These are phyloP conservation scores for Violaceomyces palustris DNA, from an alignment of 1,284 basidiomycete species.

Conservation along the genomic window DNA sequence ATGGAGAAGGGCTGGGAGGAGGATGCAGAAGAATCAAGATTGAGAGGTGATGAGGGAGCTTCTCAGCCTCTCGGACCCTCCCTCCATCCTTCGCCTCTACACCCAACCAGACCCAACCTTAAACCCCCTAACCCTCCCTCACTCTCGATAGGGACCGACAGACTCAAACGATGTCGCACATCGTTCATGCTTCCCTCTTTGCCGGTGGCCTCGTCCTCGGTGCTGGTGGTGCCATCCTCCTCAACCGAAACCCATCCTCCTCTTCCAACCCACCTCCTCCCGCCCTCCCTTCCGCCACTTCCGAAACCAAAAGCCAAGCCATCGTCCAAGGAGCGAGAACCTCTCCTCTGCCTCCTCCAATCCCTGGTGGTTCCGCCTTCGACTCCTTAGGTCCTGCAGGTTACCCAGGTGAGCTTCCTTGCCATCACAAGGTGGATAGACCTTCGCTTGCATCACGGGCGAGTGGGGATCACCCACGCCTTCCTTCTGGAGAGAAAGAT, in stretches of 20 bases:
- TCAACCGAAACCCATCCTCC: constrained; percentile 7
- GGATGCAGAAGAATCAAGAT: too few relatives aligned
- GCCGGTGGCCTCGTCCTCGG: constrained; percentile 68
- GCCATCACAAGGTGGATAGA: too few relatives aligned
- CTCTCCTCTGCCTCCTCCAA: too few relatives aligned
- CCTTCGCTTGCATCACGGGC: constrained; percentile 47
- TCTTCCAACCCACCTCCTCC: not conserved
- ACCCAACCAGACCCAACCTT: too few relatives aligned
- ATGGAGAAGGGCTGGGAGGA: too few relatives aligned
- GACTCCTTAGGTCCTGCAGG: constrained; percentile 20
- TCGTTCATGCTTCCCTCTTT: constrained; percentile 81
- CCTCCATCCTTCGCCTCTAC: too few relatives aligned
- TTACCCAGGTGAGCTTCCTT: constrained; percentile 43
- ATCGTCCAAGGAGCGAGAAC: too few relatives aligned
- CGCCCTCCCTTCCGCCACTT: not conserved
- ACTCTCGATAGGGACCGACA: too few relatives aligned
- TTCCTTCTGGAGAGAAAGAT: constrained; percentile 66
- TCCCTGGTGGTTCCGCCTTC: constrained; percentile 6
- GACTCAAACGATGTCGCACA: constrained; percentile 88
- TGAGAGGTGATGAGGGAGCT: too few relatives aligned
- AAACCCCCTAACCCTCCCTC: too few relatives aligned
- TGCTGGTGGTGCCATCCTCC: constrained; percentile 56
- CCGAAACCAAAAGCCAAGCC: too few relatives aligned
- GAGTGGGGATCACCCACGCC: constrained; percentile 59
- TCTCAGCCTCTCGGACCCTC: too few relatives aligned